Evolutionary conservation across 2,329 filamentous ascomycete genomes (phyloP).

Genomic region (Niveomyces coronatus): DNA sequence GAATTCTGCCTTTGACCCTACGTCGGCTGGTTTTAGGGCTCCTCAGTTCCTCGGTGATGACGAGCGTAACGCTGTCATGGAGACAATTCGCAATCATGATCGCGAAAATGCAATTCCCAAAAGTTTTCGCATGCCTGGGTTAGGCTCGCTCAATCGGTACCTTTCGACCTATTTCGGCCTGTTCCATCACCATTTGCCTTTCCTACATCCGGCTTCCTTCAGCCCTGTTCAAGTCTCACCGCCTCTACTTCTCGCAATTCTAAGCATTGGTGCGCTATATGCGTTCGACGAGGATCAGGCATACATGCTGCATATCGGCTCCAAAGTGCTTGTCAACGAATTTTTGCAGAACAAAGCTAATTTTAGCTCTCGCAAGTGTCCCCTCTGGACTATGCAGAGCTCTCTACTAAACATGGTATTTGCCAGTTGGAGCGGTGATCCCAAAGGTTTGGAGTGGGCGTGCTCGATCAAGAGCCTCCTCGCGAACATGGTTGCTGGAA

Average conservation of each 20-base stretch:
- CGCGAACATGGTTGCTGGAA: slow-evolving; percentile 97
- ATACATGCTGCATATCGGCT: slow-evolving; percentile 94
- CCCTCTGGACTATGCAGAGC: slow-evolving; percentile 96
- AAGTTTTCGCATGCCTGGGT: slow-evolving; percentile 76
- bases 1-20: slow-evolving; percentile 62
- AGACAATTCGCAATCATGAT: slow-evolving; percentile 75
- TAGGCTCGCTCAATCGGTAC: slow-evolving; percentile 78
- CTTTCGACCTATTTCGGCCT: slow-evolving; percentile 92
- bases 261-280: slow-evolving; percentile 93
- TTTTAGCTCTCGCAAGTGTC: slow-evolving; percentile 95
- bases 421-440: slow-evolving; percentile 96
- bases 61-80: slow-evolving; percentile 73
- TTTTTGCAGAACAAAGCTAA: slow-evolving; percentile 98
- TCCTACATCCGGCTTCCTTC: slow-evolving; percentile 89
- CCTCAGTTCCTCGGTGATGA: slow-evolving; percentile 79
- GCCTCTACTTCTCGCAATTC: slow-evolving; percentile 73
- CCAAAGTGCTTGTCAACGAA: slow-evolving; percentile 93
- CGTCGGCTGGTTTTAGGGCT: slow-evolving; percentile 56
- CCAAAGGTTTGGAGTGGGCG: slow-evolving; percentile 95
- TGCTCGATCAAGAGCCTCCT: slow-evolving; percentile 97
- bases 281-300: slow-evolving; percentile 96
- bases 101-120: slow-evolving; percentile 74
- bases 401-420: slow-evolving; percentile 98
- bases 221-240: slow-evolving; percentile 69
- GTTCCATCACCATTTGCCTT: slow-evolving; percentile 94